Evolutionary conservation across 345 rosid species (phyloP).

Genomic region (Stellera chamaejasme): DNA sequence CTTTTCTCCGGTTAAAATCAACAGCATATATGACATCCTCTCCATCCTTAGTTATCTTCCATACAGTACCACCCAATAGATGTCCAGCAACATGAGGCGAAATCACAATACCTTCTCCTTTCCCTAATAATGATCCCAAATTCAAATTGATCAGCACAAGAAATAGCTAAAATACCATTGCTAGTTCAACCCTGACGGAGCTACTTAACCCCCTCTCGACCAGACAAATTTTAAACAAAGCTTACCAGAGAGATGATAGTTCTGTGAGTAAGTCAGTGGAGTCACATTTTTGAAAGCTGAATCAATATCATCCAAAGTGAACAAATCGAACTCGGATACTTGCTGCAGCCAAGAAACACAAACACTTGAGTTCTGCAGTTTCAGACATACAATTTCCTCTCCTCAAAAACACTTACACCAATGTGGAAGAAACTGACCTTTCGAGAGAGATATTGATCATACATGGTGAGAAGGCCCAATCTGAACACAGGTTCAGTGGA

Average conservation of each 20-base stretch:
- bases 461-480: conserved; percentile 91
- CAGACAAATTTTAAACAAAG: neutral
- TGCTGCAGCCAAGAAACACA: conserved; percentile 47
- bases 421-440: conserved; percentile 36
- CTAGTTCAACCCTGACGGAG: neutral
- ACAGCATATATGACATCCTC: conserved; percentile 98
- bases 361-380: neutral
- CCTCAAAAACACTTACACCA: neutral
- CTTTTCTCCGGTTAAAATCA: conserved; percentile 93
- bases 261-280: conserved; percentile 86
- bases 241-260: conserved; percentile 76
- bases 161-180: neutral
- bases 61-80: conserved; percentile 87
- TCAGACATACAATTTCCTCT: neutral
- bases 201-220: neutral
- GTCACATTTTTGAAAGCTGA: conserved; percentile 79
- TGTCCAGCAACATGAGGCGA: conserved; percentile 97
- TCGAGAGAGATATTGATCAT: conserved; percentile 81
- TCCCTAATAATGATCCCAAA: conserved; percentile 34
- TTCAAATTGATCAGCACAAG: neutral
- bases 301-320: conserved; percentile 88
- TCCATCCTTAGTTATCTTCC: conserved; percentile 98
- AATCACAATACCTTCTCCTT: conserved; percentile 96
- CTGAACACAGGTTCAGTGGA: conserved; percentile 80
- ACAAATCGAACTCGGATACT: conserved; percentile 89